Evolutionary conservation across 176 grass and related monocot genomes (phyloP), one percentile per base, ranked within the genome.

Genomic region (Tillandsia fasciculata): DNA sequence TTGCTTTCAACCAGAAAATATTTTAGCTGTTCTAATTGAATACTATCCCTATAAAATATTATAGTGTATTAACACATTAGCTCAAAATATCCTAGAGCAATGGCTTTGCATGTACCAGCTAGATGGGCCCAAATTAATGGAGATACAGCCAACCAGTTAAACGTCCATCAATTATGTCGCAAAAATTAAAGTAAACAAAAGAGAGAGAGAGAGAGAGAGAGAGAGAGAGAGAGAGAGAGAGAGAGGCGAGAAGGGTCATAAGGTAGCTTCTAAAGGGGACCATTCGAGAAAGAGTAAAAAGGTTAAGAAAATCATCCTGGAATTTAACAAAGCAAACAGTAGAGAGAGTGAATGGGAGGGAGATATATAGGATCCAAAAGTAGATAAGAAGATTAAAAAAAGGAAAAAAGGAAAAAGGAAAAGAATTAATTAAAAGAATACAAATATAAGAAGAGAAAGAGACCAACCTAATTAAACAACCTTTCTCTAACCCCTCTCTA

Each of bases 251-350:
- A 67, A 33, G 27, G 12, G 10, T 2, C 26, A 68, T 61, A 77
- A 58, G 72, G 49, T 51, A 17, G 33, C 59, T 74, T 74, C 61
- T 58, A 12, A 65, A 51, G 72, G 70, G 28, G 8, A 29, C 70
- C 15, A 4, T 13, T 15, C 52, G 13, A 64, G 28, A 8, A 23
- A 29, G 51, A 52, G 59, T 61, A 24, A 74, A 74, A 74, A 74
- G 64, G 72, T 51, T 12, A 10, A 33, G 59, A 48, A 74, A 61
- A 74, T 74, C 72, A 65, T 74, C 72, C 52, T 74, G 72, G 72
- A 74, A 64, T 33, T 51, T 64, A 65, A 61, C 58, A 71, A 28
- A 53, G 11, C 2, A 56, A 3, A 15, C 26, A 26, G 15, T 12
- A 15, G 53, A 73, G 71, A 48, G 69, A 71, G 33, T 9, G 13